A percentile compares a stretch with the other conserved stretches of the same genome.
Evolutionary conservation across 441 rosid genomes (phyloP).

Genomic region (Adansonia madagascariensis): DNA sequence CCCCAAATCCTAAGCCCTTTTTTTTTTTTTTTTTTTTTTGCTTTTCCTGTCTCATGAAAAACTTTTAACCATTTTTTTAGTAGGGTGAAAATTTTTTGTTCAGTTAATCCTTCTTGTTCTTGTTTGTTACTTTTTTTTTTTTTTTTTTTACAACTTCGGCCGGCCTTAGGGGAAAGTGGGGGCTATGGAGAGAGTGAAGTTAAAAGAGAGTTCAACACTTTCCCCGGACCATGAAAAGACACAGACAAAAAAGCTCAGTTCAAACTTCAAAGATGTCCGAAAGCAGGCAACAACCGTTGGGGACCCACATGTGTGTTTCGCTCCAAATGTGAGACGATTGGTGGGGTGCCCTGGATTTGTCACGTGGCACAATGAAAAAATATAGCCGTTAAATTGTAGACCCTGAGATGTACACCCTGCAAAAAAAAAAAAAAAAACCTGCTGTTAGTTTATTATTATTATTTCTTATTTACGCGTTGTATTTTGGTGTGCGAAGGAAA

Average conservation of each 20-base stretch:
- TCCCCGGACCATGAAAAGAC: constrained; percentile 33
- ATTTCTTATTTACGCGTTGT: no score
- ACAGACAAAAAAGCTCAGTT: constrained; percentile 27
- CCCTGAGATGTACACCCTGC: constrained; percentile 17
- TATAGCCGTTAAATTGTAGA: constrained; percentile 49
- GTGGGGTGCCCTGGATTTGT: constrained; percentile 15
- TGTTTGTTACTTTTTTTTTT: neutral
- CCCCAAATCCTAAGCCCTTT: constrained; percentile 17
- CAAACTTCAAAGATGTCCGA: neutral
- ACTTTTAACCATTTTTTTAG: constrained; percentile 3
- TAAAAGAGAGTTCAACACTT: neutral
- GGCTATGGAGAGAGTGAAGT: constrained; percentile 12
- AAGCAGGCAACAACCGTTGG: neutral
- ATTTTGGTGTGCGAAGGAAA: no score
- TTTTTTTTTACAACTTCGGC: constrained; percentile 24
- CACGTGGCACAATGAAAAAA: constrained; percentile 47
- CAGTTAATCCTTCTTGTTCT: neutral
- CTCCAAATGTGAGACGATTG: constrained; percentile 35
- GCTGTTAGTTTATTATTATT: no score
- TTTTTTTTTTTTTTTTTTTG: neutral
- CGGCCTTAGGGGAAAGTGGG: constrained; percentile 30
- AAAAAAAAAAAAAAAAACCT: neutral
- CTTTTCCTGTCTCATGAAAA: constrained; percentile 13
- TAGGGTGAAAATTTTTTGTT: constrained; percentile 17
- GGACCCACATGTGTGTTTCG: constrained; percentile 32